Evolutionary conservation across 2,329 filamentous ascomycete species (phyloP).

Genomic region (Xylogone sp.): DNA sequence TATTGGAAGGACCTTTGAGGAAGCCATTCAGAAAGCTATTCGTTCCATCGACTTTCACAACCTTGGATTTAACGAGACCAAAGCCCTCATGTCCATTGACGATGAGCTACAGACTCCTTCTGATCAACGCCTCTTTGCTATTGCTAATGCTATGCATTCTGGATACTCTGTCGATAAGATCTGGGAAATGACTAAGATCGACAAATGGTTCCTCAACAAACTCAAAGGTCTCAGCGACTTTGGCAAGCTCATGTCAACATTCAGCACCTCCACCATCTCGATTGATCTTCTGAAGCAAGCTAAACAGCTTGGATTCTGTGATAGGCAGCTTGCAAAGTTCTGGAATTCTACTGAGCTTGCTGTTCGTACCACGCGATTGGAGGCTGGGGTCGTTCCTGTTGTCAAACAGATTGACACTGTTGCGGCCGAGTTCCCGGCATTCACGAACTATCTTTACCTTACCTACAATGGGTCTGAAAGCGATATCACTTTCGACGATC

Average conservation of each 20-base stretch:
- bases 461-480: constrained; percentile 91
- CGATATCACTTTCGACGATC: constrained; percentile 80
- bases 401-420: constrained; percentile 99
- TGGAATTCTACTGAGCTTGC: constrained; percentile 93
- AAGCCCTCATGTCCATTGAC: constrained; percentile 91
- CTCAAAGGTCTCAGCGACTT: constrained; percentile 91
- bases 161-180: constrained; percentile 96
- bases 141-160: constrained; percentile 94
- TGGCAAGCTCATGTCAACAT: constrained; percentile 70
- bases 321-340: constrained; percentile 90
- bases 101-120: constrained; percentile 95
- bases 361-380: constrained; percentile 77
- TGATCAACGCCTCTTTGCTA: constrained; percentile 94
- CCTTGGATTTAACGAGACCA: constrained; percentile 87
- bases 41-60: constrained; percentile 94
- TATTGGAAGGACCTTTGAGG: constrained; percentile 93
- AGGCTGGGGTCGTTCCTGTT: constrained; percentile 79
- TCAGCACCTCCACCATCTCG: constrained; percentile 60
- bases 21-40: constrained; percentile 98
- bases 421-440: constrained; percentile 90
- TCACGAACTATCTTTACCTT: constrained; percentile 93
- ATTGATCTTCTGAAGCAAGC: constrained; percentile 71
- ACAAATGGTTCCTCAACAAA: constrained; percentile 95
- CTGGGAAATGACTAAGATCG: constrained; percentile 97
- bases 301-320: constrained; percentile 92